These are phyloP conservation scores for Coffea humblotiana DNA, from an alignment of 305 asterid species.

Conservation along the genomic window DNA sequence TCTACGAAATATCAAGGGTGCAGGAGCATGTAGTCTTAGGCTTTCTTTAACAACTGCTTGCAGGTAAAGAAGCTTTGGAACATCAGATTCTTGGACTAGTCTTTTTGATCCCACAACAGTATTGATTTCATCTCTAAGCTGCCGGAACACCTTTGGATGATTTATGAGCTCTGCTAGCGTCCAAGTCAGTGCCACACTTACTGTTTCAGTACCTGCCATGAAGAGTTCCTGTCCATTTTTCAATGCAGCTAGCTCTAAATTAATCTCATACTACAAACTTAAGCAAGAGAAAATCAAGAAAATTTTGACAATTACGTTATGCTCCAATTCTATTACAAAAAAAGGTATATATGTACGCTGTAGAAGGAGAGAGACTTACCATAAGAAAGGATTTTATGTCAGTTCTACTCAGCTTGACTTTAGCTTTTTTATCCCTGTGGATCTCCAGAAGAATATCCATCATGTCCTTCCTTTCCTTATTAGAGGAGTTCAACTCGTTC, in stretches of 20 bases:
- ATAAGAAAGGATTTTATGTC: conserved; percentile 57
- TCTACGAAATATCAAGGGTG: conserved; percentile 21
- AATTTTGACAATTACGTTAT: no score
- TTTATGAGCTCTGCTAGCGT: conserved; percentile 38
- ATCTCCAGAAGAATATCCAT: conserved; percentile 59
- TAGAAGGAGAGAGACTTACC: conserved; percentile 21
- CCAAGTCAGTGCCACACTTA: conserved; percentile 34
- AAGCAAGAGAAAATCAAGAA: no score
- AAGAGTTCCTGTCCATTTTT: conserved; percentile 29
- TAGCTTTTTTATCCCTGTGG: conserved; percentile 42
- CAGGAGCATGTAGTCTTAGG: conserved; percentile 33
- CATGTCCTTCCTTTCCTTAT: conserved; percentile 38
- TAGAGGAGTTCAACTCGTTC: conserved; percentile 24
- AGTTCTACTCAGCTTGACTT: conserved; percentile 41
- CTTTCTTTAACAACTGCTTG: conserved; percentile 40
- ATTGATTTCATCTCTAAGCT: conserved; percentile 29
- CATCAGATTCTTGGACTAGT: conserved; percentile 33
- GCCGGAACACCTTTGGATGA: conserved; percentile 26
- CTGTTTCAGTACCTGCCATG: conserved; percentile 33
- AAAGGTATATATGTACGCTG: no score
- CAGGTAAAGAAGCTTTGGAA: conserved; percentile 30
- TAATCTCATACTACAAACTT: no score
- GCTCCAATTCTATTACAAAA: no score
- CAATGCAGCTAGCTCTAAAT: background rate
- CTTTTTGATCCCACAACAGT: conserved; percentile 22